phyloP scores from a whole-genome alignment of 225 moss, liverwort and hornwort species.

The Physcomitrium patens region DNA sequence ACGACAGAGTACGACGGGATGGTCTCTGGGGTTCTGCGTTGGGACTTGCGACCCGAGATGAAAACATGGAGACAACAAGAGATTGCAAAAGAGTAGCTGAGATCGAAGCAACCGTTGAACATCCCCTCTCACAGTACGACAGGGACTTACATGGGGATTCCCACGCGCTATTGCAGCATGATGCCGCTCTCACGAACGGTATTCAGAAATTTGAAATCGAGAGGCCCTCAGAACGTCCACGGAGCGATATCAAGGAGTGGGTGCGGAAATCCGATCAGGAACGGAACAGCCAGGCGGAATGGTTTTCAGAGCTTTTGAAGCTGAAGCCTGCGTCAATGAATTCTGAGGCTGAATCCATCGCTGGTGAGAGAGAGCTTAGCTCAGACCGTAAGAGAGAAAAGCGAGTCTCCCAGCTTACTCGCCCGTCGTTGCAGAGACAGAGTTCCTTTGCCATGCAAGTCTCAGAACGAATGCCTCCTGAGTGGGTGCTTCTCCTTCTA shows the following conservation, averaged over 20 bases:
- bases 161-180: background rate
- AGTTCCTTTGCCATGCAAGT: slow-evolving; percentile 50
- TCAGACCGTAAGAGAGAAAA: slow-evolving; percentile 10
- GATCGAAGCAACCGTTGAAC: slow-evolving; percentile 14
- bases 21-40: slow-evolving; percentile 43
- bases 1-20: slow-evolving; percentile 42
- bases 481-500: slow-evolving; percentile 91
- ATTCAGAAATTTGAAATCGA: slow-evolving; percentile 7
- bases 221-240: background rate
- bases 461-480: slow-evolving; percentile 73
- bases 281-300: slow-evolving; percentile 50
- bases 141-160: slow-evolving; percentile 18
- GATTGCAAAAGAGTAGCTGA: slow-evolving; percentile 2
- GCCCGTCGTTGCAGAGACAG: slow-evolving; percentile 22
- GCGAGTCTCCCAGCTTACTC: slow-evolving; percentile 15
- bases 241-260: slow-evolving; percentile 30
- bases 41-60: slow-evolving; percentile 8
- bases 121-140: background rate
- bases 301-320: slow-evolving; percentile 42
- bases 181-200: background rate
- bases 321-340: slow-evolving; percentile 7
- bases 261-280: slow-evolving; percentile 25
- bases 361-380: background rate
- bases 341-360: slow-evolving; percentile 1
- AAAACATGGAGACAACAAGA: slow-evolving; percentile 11